phyloP scores from a whole-genome alignment of 768 basidiomycete genomes.

The Xanthoconium purpureum region DNA sequence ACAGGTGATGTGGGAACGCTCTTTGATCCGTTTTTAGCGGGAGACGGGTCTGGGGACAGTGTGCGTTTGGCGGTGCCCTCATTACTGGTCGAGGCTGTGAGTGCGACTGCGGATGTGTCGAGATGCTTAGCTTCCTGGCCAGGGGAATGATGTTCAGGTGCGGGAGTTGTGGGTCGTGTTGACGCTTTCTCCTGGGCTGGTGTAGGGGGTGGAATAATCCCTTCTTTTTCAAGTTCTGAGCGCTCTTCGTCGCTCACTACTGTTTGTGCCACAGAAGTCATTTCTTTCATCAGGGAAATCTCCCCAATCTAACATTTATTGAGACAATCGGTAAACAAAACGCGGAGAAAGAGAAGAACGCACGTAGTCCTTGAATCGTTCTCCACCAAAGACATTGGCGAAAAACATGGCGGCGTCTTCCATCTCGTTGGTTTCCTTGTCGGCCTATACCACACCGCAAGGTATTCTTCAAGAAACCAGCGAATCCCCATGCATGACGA shows the following conservation, averaged over 20 bases:
- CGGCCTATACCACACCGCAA: conserved; percentile 41
- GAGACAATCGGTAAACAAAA: background rate
- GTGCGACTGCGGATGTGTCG: conserved; percentile 16
- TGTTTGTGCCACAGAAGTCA: conserved; percentile 79
- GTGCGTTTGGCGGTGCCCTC: conserved; percentile 21
- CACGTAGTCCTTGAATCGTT: conserved; percentile 86
- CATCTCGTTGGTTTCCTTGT: conserved; percentile 80
- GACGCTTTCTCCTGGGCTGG: conserved; percentile 12
- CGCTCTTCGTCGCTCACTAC: conserved; percentile 94
- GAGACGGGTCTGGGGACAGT: conserved; percentile 13
- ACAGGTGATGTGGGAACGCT: conserved; percentile 24
- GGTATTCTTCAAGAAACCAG: conserved; percentile 2
- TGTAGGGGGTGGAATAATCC: conserved; percentile 36
- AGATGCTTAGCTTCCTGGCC: conserved; percentile 5
- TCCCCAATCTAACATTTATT: conserved; percentile 76
- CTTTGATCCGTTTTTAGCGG: conserved; percentile 20
- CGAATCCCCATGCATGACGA: conserved; percentile 5
- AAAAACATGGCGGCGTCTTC: conserved; percentile 96
- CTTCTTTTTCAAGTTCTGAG: conserved; percentile 76
- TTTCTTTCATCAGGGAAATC: conserved; percentile 92
- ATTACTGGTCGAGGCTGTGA: conserved; percentile 15
- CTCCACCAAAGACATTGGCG: conserved; percentile 93
- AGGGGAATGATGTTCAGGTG: conserved; percentile 4
- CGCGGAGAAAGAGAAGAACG: conserved; percentile 31
- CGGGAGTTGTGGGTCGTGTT: conserved; percentile 20